Conservation (phyloP, 495 filamentous ascomycete species). For the Penicillium simplicissimum region DNA sequence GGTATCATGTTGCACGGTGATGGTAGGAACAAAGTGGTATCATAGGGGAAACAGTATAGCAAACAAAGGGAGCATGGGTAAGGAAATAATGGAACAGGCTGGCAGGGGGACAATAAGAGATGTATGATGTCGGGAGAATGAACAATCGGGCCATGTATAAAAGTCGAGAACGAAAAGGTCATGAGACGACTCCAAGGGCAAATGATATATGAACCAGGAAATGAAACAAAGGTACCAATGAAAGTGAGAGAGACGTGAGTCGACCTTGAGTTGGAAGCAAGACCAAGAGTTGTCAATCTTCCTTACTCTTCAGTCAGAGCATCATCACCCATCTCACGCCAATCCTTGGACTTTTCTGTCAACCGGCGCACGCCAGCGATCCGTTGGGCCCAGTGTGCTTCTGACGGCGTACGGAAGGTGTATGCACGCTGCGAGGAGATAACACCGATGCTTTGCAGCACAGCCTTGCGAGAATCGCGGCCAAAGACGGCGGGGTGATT, state of each 20-base stretch:
- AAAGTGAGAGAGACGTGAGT: conserved; percentile 6
- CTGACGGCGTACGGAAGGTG: conserved; percentile 85
- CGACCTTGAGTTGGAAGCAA: background rate
- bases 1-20: conserved; percentile 46
- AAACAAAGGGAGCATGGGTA: conserved; percentile 2
- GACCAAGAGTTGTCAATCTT: background rate
- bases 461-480: conserved; percentile 92
- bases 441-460: conserved; percentile 93
- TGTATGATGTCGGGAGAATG: conserved; percentile 5
- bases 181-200: conserved; percentile 18
- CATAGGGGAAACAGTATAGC: conserved; percentile 26
- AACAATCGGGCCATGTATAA: conserved; percentile 13
- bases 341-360: conserved; percentile 77
- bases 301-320: conserved; percentile 76
- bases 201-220: conserved; percentile 7
- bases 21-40: conserved; percentile 51
- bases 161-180: conserved; percentile 11
- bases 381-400: conserved; percentile 81
- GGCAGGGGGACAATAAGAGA: background rate
- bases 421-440: conserved; percentile 93
- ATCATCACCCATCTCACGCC: conserved; percentile 82
- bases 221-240: conserved; percentile 12
- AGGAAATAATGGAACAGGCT: background rate
- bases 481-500: conserved; percentile 94
- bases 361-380: conserved; percentile 75